Evolutionary conservation across 371 early-diverging fungal genomes (phyloP), one percentile per base, ranked within the genome.

Genomic region (Mortierella sp.): DNA sequence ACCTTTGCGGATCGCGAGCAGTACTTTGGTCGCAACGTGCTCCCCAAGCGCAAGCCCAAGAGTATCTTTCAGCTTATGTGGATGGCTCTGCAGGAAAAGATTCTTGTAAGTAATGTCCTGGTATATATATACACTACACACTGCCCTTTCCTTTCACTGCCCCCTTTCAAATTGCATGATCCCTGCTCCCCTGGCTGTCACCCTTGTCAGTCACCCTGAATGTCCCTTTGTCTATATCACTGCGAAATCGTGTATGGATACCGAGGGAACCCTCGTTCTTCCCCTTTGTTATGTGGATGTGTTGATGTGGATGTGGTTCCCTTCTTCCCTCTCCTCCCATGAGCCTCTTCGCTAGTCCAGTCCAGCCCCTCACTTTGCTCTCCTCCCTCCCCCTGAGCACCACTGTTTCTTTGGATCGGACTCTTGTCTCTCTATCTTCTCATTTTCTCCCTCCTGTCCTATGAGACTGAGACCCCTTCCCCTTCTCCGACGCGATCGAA

Each of bases 81-180:
- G 94, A 93, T 94, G 72, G 96, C 96, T 7, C 89, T 97, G 38
- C 92, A 96, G 74, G 97, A 97, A 79, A 97, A 97, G 90, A 96
- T 95, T 80, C 83, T 97, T 80, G 94, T 93, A 89, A 88, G 89
- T 75, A 16, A 44, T 47, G 34, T 72, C 48, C 11, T 10, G 3
- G 11, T 4, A 34, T 42, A 55, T 55, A 14, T 52, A 48, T n/a
- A n/a, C n/a, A n/a, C n/a, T n/a, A n/a, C n/a, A n/a, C 31, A 38
- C 50, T 73, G 9, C 26, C 21, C 45, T 71, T 26, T 48, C 47
- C 26, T 55, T 0, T 47, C 24, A 48, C 73, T 24, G 42, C 13
- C n/a, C 21, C 52, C 31, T 3, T 52, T 52, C 70, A 13, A 50
- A 34, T 70, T 44, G 42, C 5, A 31, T 52, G 50, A 55, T 55